Evolutionary conservation across 371 early-diverging fungal species (phyloP), one percentile per base, ranked within the genome.

Genomic region (Mucor irregularis): DNA sequence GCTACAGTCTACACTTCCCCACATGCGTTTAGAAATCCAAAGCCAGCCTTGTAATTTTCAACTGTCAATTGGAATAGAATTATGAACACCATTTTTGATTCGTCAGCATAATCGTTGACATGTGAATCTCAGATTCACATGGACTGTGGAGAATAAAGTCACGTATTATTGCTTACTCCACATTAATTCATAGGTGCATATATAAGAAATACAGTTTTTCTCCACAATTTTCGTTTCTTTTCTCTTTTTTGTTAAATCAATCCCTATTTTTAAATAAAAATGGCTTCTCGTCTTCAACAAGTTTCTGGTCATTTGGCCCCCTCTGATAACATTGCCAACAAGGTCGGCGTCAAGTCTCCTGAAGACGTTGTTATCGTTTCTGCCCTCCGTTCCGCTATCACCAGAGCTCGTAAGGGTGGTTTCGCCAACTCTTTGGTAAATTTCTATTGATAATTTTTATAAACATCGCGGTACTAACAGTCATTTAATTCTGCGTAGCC

Each of bases 361-460:
- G 90, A 92, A 43, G 93, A 93, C 63, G 85, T 93, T 24, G 93
- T 93, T 48, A 87, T 93, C 53, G 91, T 93, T 56, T 71, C 85
- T 62, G 93, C 93, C 40, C 76, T 91, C 63, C 93, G 98, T 70
- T 93, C 97, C 21, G 90, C 98, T 34, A 83, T 98, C 52, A 88
- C 90, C 52, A 89, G 90, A 53, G 92, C 92, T 31, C 88, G 91
- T 65, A 93, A 91, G 79, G 98, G 98, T 67, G 90, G 83, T 33
- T 95, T 98, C 82, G 92, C 92, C 70, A 96, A 95, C 66, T 89
- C 92, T 39, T 84, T 89, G n/a, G n/a, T n/a, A n/a, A n/a, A n/a
- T n/a, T n/a, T n/a, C n/a, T n/a, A n/a, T n/a, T n/a, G n/a, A n/a
- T n/a, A n/a, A n/a, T n/a, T n/a, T n/a, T n/a, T n/a, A n/a, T n/a